Evolutionary conservation across 805 yeast species (phyloP), one percentile per base, ranked within the genome.

Genomic region (Kuraishia borneana): DNA sequence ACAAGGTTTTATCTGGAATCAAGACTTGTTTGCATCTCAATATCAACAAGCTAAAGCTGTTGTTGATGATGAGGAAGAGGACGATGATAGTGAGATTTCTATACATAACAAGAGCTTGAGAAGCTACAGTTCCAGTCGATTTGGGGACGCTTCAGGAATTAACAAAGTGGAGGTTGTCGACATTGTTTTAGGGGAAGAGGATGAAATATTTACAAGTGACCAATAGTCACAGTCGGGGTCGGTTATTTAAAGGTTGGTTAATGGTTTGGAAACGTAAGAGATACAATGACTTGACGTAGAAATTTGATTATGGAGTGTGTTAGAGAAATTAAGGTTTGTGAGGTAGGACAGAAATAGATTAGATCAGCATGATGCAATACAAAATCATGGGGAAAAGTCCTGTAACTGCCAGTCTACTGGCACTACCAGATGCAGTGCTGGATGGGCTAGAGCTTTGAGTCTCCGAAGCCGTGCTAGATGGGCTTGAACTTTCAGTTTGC

Each of bases 291-390:
- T 18, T 94, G 94, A 9, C 73, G 74, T 45, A 96, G 92, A 57
- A 74, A 87, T 19, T 62, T 92, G 51, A 87, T 82, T 50, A 79
- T 92, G 52, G 97, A 92, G 56, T 89, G 97, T 97, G 95, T 94
- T 1, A 64, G 96, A 39, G 94, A 84, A 51, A 87, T 89, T 41
- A 68, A 61, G 38, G 76, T 83, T 19, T 87, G 95, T 53, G 75
- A 70, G 23, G 81, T 83, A 18, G 26, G 16, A 27, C 32, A 41
- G 38, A n/a, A n/a, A n/a, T n/a, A n/a, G n/a, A n/a, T n/a, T n/a
- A n/a, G n/a, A n/a, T n/a, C n/a, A n/a, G n/a, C n/a, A n/a, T n/a
- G n/a, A n/a, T n/a, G n/a, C n/a, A n/a, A n/a, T n/a, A n/a, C n/a
- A n/a, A n/a, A n/a, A n/a, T n/a, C n/a, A n/a, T n/a, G n/a, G n/a